Evolutionary conservation across 2,329 filamentous ascomycete genomes (phyloP).

Genomic region (Fusarium sp.): DNA sequence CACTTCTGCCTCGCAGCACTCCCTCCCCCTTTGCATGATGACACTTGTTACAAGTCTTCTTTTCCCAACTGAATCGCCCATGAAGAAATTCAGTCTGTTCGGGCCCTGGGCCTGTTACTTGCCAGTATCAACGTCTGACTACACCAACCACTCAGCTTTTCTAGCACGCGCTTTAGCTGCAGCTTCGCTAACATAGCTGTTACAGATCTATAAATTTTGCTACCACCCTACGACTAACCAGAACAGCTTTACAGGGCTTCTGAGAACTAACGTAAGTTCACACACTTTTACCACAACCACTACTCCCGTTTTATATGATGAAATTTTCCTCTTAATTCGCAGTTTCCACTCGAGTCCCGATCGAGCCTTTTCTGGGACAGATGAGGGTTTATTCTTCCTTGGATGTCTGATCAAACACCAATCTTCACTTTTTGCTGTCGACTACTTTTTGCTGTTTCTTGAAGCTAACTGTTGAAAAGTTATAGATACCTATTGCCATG

Average conservation of each 20-base stretch:
- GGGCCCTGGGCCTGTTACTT: slow-evolving; percentile 84
- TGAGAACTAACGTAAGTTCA: slow-evolving; percentile 31
- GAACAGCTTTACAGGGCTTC: slow-evolving; percentile 9
- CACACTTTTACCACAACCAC: slow-evolving; percentile 7
- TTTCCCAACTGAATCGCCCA: slow-evolving; percentile 90
- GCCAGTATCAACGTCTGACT: slow-evolving; percentile 89
- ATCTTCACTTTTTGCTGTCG: slow-evolving; percentile 23
- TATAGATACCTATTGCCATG: background rate
- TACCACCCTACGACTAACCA: slow-evolving; percentile 13
- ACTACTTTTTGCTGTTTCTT: background rate
- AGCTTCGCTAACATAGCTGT: slow-evolving; percentile 39
- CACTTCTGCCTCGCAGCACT: slow-evolving; percentile 32
- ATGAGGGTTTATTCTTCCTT: slow-evolving; percentile 80
- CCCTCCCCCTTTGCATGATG: slow-evolving; percentile 68
- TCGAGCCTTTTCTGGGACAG: slow-evolving; percentile 73
- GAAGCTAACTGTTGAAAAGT: slow-evolving; percentile 42
- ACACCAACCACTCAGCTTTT: slow-evolving; percentile 26
- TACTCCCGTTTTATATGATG: slow-evolving; percentile 65
- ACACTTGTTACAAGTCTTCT: slow-evolving; percentile 80
- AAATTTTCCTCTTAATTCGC: slow-evolving; percentile 83
- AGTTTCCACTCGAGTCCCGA: slow-evolving; percentile 86
- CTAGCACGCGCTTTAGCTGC: background rate
- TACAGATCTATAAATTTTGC: slow-evolving; percentile 21
- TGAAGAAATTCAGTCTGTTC: slow-evolving; percentile 79
- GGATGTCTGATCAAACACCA: slow-evolving; percentile 73